Evolutionary conservation across 768 basidiomycete species (phyloP), one percentile per base, ranked within the genome.

Genomic region (Agrocybe praecox): DNA sequence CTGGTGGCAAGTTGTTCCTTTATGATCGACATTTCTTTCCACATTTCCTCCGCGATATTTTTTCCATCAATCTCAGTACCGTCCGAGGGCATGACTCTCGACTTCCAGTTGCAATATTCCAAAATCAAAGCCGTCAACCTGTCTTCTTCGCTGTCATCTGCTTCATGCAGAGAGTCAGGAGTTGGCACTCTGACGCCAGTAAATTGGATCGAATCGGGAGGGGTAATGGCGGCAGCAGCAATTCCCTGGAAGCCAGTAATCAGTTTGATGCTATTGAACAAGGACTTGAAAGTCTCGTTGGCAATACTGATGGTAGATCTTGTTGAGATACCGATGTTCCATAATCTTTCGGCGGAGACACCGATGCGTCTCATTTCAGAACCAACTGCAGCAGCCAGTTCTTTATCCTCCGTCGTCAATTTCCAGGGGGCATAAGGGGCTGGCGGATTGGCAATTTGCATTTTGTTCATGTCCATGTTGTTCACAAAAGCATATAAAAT

Each of bases 401-500:
- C 49, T 24, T 43, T 57, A 47, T 71, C 67, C 43, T 61, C 64
- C 1, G 69, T 72, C 9, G 60, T 66, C 22, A 72, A 58, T 40
- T 59, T 67, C 62, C 64, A 69, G 1, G 69, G 69, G 1, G 65
- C 62, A 18, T 46, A 47, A 10, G 60, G 49, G 2, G 52, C 44
- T n/a, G 56, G 51, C 14, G 59, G 24, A 6, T 42, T 48, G 19
- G 26, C 1, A 18, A 43, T 46, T 43, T 48, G 33, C 32, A 64
- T 48, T 12, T 22, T 46, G 7, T 58, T 62, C 51, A 62, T 62
- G 56, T 65, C 65, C 8, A 65, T 46, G 6, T 55, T 51, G 50
- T 60, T 55, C 44, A 70, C 52, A 24, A 74, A 73, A 1, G 64
- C 56, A 50, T 68, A 65, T 26, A 73, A 60, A 22, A 74, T 53